Evolutionary conservation across 495 filamentous ascomycete genomes (phyloP), one percentile per base, ranked within the genome.

Genomic region (Penicillium silybi): DNA sequence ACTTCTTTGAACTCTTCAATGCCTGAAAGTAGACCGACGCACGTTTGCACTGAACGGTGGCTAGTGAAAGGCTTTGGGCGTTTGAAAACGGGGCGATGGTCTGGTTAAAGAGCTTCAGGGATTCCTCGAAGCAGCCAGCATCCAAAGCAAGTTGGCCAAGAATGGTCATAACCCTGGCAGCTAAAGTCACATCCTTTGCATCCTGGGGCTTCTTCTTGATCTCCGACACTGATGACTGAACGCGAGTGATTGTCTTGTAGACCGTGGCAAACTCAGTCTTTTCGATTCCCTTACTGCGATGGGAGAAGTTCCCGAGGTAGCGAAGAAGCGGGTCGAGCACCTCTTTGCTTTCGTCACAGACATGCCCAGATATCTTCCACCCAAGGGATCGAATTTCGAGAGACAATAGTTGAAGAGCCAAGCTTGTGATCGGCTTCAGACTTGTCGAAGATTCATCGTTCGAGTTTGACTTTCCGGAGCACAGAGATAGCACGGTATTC

Each of bases 321-420:
- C 83, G 80, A 4, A 79, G 70, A 34, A 92, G 77, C 11, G 90
- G 89, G 4, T 83, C 77, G 43, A 85, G 65, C 44, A 95, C 63
- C 23, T 95, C 89, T 61, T 82, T 87, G 20, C 77, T 76, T 17
- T 81, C 64, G 49, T 95, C 79, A 15, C 78, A 83, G 18, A 81
- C 57, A 62, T 93, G 90, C n/a, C 77, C 75, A 4, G 83, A 81
- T 27, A 91, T 44, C 32, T 74, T 81, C 90, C 89, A 92, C 69
- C 85, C 89, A 46, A 80, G 68, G 15, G 81, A 66, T 6, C 88
- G 81, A 27, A 82, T 75, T 44, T 83, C 78, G 13, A 96, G 70
- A 2, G 84, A 88, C 0, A 90, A 57, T 1, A 79, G 62, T 57
- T 95, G 89, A 10, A 95, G 62, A 34, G 73, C 76, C 13, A 95